phyloP scores from a whole-genome alignment of 208 protist species.

The Leishmania mexicana region DNA sequence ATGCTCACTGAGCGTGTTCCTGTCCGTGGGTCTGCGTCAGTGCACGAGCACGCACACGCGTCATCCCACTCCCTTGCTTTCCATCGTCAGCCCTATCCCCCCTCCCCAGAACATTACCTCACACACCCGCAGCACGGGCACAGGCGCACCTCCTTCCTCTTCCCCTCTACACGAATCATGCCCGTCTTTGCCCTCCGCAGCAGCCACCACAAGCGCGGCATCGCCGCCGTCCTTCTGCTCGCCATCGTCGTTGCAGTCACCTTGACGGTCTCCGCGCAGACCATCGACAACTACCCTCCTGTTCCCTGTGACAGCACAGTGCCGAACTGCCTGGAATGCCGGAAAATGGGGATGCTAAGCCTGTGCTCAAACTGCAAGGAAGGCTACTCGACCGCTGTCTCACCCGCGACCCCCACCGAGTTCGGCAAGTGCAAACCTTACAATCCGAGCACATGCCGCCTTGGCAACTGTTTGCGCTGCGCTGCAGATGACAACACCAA shows the following conservation, averaged over 20 bases:
- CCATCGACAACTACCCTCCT: not conserved
- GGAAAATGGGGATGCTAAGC: not conserved
- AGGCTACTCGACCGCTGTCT: constrained; percentile 2
- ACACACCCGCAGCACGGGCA: not conserved
- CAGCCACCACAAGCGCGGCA: not conserved
- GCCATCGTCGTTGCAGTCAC: not conserved
- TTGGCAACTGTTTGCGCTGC: not conserved
- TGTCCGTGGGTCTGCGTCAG: not conserved
- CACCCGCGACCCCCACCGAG: not conserved
- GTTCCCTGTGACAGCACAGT: not conserved
- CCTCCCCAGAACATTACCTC: not conserved
- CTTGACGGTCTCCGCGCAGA: constrained; percentile 3
- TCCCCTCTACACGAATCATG: not conserved
- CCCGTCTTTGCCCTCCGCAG: not conserved
- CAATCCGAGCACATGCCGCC: not conserved
- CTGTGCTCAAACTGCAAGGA: not conserved
- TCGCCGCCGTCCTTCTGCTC: not conserved
- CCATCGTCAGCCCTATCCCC: not conserved
- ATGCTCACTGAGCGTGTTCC: not conserved
- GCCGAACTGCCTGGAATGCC: constrained; percentile 2
- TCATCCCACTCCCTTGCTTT: not conserved
- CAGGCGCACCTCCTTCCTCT: not conserved
- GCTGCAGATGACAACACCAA: constrained; percentile 8
- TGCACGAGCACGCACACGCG: not conserved
- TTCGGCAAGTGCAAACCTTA: constrained; percentile 10